Evolutionary conservation across 2,329 filamentous ascomycete species (phyloP).

Genomic region (Meredithiella fracta): DNA sequence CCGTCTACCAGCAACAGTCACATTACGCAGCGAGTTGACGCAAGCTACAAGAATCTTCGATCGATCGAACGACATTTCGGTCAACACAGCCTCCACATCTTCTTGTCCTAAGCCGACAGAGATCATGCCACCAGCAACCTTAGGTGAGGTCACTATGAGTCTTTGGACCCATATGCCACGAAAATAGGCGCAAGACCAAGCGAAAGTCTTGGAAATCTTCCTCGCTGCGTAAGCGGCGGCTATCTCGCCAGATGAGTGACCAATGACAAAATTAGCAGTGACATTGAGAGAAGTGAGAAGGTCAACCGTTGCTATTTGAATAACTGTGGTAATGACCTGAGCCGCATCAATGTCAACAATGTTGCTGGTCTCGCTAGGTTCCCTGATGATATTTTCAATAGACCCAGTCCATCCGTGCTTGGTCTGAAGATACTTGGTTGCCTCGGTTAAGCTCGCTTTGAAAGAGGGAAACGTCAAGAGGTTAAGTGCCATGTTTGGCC

Average conservation of each 20-base stretch:
- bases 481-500: slow-evolving; percentile 27
- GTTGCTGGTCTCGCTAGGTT: not conserved
- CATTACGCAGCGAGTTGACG: slow-evolving; percentile 28
- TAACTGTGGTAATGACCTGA: slow-evolving; percentile 27
- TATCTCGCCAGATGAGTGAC: slow-evolving; percentile 32
- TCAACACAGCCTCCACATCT: slow-evolving; percentile 16
- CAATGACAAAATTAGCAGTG: slow-evolving; percentile 23
- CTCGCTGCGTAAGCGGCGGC: slow-evolving; percentile 28
- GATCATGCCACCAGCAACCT: slow-evolving; percentile 26
- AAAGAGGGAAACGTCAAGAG: slow-evolving; percentile 28
- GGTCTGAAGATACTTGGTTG: slow-evolving; percentile 19
- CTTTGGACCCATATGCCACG: slow-evolving; percentile 24
- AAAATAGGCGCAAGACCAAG: slow-evolving; percentile 28
- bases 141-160: slow-evolving; percentile 18
- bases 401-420: not conserved
- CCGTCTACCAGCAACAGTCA: slow-evolving; percentile 28
- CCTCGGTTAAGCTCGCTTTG: slow-evolving; percentile 23
- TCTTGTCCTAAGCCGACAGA: slow-evolving; percentile 23
- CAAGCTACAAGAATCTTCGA: slow-evolving; percentile 25
- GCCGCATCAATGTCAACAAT: slow-evolving; percentile 20
- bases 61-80: slow-evolving; percentile 17
- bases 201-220: slow-evolving; percentile 22
- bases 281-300: slow-evolving; percentile 23
- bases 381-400: slow-evolving; percentile 2
- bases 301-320: slow-evolving; percentile 29